phyloP scores from a whole-genome alignment of 2,329 filamentous ascomycete species.

The Orbilia javanica region DNA sequence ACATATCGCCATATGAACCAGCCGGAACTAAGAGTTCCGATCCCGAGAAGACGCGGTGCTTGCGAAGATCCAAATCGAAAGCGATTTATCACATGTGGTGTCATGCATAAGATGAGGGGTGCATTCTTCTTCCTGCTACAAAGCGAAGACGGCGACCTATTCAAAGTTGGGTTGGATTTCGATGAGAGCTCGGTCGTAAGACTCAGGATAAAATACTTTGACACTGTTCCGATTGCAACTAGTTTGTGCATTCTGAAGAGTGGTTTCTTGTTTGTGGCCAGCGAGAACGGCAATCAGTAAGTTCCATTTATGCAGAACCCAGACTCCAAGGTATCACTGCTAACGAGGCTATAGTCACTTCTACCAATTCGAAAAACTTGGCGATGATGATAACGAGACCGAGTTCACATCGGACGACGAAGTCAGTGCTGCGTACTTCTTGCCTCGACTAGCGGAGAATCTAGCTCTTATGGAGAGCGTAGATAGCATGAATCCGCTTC shows the following conservation, averaged over 20 bases:
- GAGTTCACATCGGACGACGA: constrained; percentile 85
- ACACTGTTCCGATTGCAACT: constrained; percentile 89
- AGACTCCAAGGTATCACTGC: not conserved
- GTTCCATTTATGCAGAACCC: constrained; percentile 2
- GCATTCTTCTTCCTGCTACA: constrained; percentile 98
- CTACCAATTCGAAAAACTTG: constrained; percentile 97
- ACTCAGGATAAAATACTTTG: constrained; percentile 96
- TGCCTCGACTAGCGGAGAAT: constrained; percentile 82
- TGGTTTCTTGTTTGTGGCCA: constrained; percentile 91
- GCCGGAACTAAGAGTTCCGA: constrained; percentile 86
- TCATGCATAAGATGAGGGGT: constrained; percentile 97
- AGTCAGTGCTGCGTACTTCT: constrained; percentile 86
- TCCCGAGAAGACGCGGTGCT: constrained; percentile 85
- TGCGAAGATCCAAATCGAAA: constrained; percentile 94
- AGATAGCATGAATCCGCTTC: constrained; percentile 87
- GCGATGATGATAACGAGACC: constrained; percentile 90
- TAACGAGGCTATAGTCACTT: constrained; percentile 71
- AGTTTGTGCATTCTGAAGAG: constrained; percentile 94
- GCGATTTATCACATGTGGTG: constrained; percentile 85
- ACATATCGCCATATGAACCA: constrained; percentile 98
- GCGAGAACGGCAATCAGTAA: constrained; percentile 87
- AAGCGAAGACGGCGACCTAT: constrained; percentile 96
- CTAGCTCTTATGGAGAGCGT: constrained; percentile 86
- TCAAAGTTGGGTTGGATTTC: constrained; percentile 96
- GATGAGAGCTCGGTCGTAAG: constrained; percentile 83